phyloP scores from a whole-genome alignment of 2,329 filamentous ascomycete species.

The Keithomyces neogunnii region DNA sequence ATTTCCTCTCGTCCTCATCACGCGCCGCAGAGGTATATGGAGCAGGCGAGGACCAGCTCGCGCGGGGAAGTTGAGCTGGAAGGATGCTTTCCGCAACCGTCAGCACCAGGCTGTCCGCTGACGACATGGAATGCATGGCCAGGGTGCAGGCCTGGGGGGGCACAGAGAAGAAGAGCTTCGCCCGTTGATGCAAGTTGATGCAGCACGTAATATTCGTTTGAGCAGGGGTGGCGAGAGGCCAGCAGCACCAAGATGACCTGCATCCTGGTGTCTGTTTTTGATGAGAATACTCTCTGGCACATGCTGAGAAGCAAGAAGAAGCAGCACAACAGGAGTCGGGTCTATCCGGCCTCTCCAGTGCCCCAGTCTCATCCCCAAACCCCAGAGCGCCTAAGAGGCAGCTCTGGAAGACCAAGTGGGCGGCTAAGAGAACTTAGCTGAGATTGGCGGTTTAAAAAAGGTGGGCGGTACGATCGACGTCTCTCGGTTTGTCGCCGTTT shows the following conservation, averaged over 20 bases:
- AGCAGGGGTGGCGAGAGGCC: too few relatives aligned
- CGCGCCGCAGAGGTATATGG: not conserved
- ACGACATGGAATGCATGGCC: not conserved
- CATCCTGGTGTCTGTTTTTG: too few relatives aligned
- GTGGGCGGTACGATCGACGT: not conserved
- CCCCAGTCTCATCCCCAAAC: not conserved
- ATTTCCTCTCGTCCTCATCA: not conserved
- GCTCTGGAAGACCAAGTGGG: slow-evolving; percentile 1
- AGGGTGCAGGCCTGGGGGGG: not conserved
- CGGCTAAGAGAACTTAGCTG: not conserved
- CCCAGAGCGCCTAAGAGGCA: not conserved
- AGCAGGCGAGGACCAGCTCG: not conserved
- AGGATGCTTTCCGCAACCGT: not conserved
- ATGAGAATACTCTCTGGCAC: too few relatives aligned
- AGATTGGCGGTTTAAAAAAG: slow-evolving; percentile 1
- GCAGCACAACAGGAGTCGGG: too few relatives aligned
- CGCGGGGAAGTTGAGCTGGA: not conserved
- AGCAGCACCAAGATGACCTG: too few relatives aligned
- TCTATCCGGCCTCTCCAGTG: too few relatives aligned
- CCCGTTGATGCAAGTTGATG: too few relatives aligned
- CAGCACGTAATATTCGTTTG: too few relatives aligned
- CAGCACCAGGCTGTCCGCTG: not conserved
- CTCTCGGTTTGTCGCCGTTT: too few relatives aligned
- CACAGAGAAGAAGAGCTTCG: too few relatives aligned
- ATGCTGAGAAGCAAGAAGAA: too few relatives aligned